Percentiles rank a stretch among this genome's conserved stretches.
Conservation (phyloP, 306 rosid species). For the Lotus japonicus region DNA sequence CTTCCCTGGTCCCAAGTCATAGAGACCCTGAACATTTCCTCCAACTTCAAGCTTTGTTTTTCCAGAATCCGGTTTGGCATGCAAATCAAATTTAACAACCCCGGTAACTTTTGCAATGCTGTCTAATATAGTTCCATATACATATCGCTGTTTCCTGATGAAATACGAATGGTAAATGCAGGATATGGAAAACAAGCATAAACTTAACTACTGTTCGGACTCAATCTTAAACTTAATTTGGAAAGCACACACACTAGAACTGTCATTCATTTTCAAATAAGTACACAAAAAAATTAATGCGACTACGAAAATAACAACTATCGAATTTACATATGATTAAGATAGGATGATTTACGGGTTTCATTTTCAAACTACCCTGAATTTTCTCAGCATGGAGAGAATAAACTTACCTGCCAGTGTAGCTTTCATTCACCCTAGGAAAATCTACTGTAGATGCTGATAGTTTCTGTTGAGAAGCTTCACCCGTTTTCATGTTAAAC, state of each 20-base stretch:
- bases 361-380: background rate
- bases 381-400: background rate
- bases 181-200: background rate
- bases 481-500: conserved; percentile 73
- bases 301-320: background rate
- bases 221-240: background rate
- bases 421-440: conserved; percentile 89
- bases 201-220: background rate
- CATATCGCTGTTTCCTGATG: conserved; percentile 69
- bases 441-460: conserved; percentile 78
- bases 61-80: conserved; percentile 54
- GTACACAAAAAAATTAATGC: background rate
- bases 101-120: conserved; percentile 67
- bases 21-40: conserved; percentile 71
- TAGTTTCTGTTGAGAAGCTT: conserved; percentile 69
- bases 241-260: background rate
- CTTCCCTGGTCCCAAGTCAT: conserved; percentile 73
- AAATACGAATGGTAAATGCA: background rate
- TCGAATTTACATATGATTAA: background rate
- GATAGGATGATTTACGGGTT: background rate
- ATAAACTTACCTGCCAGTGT: conserved; percentile 73
- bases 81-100: conserved; percentile 78
- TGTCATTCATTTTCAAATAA: background rate
- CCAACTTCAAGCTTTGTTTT: conserved; percentile 71
- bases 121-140: conserved; percentile 75